Conservation (phyloP, 1,139 yeast genomes). For the Hansenula sp. region DNA sequence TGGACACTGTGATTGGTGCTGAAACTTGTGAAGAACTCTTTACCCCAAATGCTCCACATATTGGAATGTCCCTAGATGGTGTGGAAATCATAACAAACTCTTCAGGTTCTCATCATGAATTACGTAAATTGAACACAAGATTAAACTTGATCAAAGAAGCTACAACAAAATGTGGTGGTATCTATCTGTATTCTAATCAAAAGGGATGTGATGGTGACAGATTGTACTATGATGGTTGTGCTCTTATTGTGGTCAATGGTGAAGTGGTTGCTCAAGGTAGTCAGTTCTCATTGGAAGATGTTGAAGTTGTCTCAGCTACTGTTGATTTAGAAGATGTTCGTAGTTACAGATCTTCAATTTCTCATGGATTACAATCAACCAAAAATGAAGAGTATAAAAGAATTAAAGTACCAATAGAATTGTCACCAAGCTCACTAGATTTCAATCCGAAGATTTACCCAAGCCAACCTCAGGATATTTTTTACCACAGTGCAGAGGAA, state of each 20-base stretch:
- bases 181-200: conserved; percentile 89
- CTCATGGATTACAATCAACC: conserved; percentile 76
- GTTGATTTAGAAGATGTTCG: conserved; percentile 90
- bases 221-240: conserved; percentile 94
- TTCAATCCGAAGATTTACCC: conserved; percentile 70
- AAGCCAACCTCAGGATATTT: conserved; percentile 42
- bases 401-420: conserved; percentile 54
- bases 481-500: conserved; percentile 81
- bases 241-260: conserved; percentile 90
- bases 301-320: conserved; percentile 91
- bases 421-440: conserved; percentile 51
- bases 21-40: conserved; percentile 97
- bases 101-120: conserved; percentile 94
- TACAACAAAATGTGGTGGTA: conserved; percentile 93
- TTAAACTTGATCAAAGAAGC: conserved; percentile 85
- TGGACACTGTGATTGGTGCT: conserved; percentile 86
- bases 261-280: conserved; percentile 87
- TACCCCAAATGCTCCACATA: conserved; percentile 95
- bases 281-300: conserved; percentile 84
- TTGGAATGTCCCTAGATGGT: conserved; percentile 88
- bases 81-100: conserved; percentile 95
- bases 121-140: conserved; percentile 82
- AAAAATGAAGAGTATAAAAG: conserved; percentile 48
- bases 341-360: conserved; percentile 64
- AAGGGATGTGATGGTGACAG: conserved; percentile 99